phyloP scores from a whole-genome alignment of 768 basidiomycete species.

The Mycena galopus region DNA sequence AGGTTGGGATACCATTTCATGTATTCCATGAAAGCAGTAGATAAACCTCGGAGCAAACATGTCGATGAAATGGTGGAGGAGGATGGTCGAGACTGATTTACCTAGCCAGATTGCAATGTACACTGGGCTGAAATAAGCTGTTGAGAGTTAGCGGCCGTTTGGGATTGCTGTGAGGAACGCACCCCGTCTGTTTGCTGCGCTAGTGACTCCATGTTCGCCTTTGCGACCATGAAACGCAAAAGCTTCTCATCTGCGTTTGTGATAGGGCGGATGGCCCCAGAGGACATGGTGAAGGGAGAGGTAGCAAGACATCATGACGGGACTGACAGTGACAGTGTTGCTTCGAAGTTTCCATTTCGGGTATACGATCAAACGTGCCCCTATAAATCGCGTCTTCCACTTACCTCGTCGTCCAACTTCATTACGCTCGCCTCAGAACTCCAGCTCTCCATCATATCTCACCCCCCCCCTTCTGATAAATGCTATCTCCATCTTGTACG shows the following conservation, averaged over 20 bases:
- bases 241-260: constrained; percentile 66
- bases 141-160: constrained; percentile 14
- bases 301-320: background rate
- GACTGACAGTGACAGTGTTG: background rate
- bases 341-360: no score
- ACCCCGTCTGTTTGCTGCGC: constrained; percentile 77
- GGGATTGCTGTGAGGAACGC: constrained; percentile 32
- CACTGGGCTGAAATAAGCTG: constrained; percentile 72
- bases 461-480: constrained; percentile 3
- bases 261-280: constrained; percentile 68
- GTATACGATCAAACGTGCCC: background rate
- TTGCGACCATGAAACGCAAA: constrained; percentile 74
- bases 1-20: constrained; percentile 77
- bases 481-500: background rate
- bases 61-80: no score
- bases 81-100: no score
- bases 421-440: background rate
- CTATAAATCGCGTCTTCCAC: background rate
- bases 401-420: background rate
- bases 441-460: background rate
- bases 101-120: constrained; percentile 71
- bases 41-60: constrained; percentile 46
- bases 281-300: constrained; percentile 50
- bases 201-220: constrained; percentile 75
- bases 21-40: constrained; percentile 68